Evolutionary conservation across 2,329 filamentous ascomycete genomes (phyloP).

Genomic region (Periconia digitata): DNA sequence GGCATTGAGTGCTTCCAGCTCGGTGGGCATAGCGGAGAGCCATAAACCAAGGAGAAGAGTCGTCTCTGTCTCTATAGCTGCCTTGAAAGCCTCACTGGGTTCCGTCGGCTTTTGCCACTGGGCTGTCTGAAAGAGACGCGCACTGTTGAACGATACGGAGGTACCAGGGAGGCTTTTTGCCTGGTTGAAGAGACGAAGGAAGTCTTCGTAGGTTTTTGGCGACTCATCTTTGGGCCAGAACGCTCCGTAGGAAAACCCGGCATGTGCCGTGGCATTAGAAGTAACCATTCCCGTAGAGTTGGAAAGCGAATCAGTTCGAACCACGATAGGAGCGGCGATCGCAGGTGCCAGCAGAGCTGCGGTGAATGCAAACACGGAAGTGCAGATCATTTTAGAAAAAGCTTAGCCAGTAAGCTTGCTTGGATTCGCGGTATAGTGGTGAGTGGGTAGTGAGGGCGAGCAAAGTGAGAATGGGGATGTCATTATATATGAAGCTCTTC

Average conservation of each 20-base stretch:
- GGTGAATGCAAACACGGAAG: neutral
- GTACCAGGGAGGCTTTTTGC: slow-evolving; percentile 22
- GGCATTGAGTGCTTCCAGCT: slow-evolving; percentile 32
- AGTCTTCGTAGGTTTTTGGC: slow-evolving; percentile 24
- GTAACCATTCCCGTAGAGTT: slow-evolving; percentile 11
- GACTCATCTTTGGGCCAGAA: slow-evolving; percentile 22
- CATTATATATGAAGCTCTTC: too few relatives aligned
- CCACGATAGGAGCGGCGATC: slow-evolving; percentile 1
- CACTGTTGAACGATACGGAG: slow-evolving; percentile 64
- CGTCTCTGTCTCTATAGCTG: slow-evolving; percentile 35
- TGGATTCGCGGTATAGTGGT: too few relatives aligned
- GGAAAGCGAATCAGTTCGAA: slow-evolving; percentile 7
- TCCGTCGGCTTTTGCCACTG: slow-evolving; percentile 46
- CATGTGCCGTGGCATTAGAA: slow-evolving; percentile 13
- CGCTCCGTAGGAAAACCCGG: slow-evolving; percentile 32
- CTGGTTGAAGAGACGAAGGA: slow-evolving; percentile 22
- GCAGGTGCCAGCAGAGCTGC: slow-evolving; percentile 2
- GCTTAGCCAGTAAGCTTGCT: too few relatives aligned
- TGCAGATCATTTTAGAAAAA: neutral
- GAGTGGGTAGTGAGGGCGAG: too few relatives aligned
- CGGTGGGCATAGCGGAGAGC: slow-evolving; percentile 34
- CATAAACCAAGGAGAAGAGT: slow-evolving; percentile 37
- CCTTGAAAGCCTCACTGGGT: slow-evolving; percentile 55
- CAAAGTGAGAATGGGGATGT: too few relatives aligned
- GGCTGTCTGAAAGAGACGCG: slow-evolving; percentile 71